Conservation (phyloP, 345 rosid species). For the Erodium maritimum region DNA sequence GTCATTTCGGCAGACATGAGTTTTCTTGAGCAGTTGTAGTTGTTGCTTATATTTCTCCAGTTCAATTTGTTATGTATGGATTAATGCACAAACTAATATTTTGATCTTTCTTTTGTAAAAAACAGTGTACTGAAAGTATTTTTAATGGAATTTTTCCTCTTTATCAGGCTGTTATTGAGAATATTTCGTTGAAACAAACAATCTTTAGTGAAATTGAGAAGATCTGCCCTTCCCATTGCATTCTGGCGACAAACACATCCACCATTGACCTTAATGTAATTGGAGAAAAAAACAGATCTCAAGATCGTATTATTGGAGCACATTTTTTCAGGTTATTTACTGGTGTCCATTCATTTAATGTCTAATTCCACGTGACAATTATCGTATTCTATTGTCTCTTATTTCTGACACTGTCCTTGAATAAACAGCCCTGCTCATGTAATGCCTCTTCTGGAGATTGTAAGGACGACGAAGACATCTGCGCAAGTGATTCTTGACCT, state of each 20-base stretch:
- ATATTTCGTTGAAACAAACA: constrained; percentile 68
- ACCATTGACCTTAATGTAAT: constrained; percentile 63
- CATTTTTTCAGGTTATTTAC: constrained; percentile 79
- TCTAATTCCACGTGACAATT: neutral
- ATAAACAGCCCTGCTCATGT: constrained; percentile 80
- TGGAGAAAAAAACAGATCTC: constrained; percentile 67
- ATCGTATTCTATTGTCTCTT: neutral
- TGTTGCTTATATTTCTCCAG: neutral
- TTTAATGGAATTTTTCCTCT: constrained; percentile 7
- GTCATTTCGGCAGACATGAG: neutral
- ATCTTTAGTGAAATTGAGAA: constrained; percentile 79
- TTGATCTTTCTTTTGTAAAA: too few relatives aligned
- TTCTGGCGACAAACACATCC: constrained; percentile 88
- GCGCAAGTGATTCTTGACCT: constrained; percentile 87
- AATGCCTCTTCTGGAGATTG: constrained; percentile 95
- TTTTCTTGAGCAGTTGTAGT: neutral
- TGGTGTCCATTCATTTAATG: neutral
- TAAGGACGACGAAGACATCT: constrained; percentile 68
- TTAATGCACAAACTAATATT: neutral
- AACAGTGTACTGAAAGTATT: neutral
- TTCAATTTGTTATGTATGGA: too few relatives aligned
- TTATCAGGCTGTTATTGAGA: constrained; percentile 89
- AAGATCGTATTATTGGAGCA: constrained; percentile 85
- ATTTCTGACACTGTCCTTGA: neutral
- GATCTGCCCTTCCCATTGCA: constrained; percentile 72